A percentile compares a stretch with the other conserved stretches of the same genome.
phyloP scores from a whole-genome alignment of 2,329 filamentous ascomycete genomes.

The Xylaria sp. region DNA sequence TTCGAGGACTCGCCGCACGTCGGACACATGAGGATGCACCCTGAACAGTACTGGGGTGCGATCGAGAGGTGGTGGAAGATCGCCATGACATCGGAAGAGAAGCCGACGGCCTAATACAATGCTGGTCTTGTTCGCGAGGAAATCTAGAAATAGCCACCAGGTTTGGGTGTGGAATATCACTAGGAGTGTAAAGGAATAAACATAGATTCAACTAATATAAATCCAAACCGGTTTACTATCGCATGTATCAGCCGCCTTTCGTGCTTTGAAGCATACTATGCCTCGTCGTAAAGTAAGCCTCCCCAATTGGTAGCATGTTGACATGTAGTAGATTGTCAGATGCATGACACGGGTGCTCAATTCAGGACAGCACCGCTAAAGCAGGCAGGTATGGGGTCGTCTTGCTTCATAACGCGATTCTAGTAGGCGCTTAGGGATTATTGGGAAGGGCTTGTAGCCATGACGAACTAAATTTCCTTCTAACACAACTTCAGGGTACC shows the following conservation, averaged over 20 bases:
- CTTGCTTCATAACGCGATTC: too few relatives aligned
- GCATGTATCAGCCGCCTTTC: too few relatives aligned
- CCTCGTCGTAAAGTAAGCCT: background rate
- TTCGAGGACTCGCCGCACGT: slow-evolving; percentile 65
- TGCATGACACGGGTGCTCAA: background rate
- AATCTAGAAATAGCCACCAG: background rate
- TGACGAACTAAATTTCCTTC: too few relatives aligned
- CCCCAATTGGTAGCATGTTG: background rate
- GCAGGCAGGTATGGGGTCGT: background rate
- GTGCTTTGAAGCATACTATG: too few relatives aligned
- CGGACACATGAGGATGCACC: slow-evolving; percentile 60
- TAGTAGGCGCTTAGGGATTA: too few relatives aligned
- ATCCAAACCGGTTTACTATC: too few relatives aligned
- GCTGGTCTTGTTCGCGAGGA: background rate
- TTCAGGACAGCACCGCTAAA: background rate
- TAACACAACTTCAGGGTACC: too few relatives aligned
- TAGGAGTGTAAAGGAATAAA: too few relatives aligned
- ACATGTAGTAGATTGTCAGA: background rate
- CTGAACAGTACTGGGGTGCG: slow-evolving; percentile 59
- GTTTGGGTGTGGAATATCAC: too few relatives aligned
- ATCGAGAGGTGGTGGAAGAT: slow-evolving; percentile 39
- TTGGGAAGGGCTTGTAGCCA: too few relatives aligned
- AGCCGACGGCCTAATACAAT: background rate
- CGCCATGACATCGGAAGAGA: slow-evolving; percentile 21
- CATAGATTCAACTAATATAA: too few relatives aligned